Percentiles rank a stretch among this genome's conserved stretches.
phyloP scores from a whole-genome alignment of 306 rosid genomes.

The Corylus avellana region DNA sequence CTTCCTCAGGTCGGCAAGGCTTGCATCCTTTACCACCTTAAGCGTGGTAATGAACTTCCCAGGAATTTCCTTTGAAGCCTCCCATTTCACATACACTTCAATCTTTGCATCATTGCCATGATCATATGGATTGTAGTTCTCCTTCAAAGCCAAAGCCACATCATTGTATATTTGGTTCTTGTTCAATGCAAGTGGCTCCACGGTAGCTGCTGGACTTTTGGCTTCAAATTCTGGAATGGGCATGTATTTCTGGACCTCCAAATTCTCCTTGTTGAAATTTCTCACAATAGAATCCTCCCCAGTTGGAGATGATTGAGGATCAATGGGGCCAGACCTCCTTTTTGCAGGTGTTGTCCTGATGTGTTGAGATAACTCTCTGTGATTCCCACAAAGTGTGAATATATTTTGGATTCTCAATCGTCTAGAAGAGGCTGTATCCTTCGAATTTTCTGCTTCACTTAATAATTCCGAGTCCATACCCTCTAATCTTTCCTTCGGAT shows the following conservation, averaged over 20 bases:
- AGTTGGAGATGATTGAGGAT: constrained; percentile 33
- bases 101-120: constrained; percentile 1
- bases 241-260: constrained; percentile 18
- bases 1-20: constrained; percentile 14
- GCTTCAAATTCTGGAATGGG: background rate
- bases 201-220: background rate
- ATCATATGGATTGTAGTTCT: constrained; percentile 25
- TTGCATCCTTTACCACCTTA: constrained; percentile 1
- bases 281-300: constrained; percentile 35
- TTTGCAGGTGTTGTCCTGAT: constrained; percentile 41
- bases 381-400: constrained; percentile 92
- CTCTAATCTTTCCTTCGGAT: constrained; percentile 39
- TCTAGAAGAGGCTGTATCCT: constrained; percentile 49
- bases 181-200: background rate
- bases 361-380: constrained; percentile 77
- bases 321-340: constrained; percentile 32
- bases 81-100: constrained; percentile 33
- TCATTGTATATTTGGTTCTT: background rate
- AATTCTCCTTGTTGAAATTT: constrained; percentile 47
- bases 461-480: constrained; percentile 32
- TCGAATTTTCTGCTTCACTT: constrained; percentile 24
- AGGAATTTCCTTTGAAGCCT: constrained; percentile 27
- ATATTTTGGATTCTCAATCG: constrained; percentile 72
- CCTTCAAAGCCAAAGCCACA: constrained; percentile 18
- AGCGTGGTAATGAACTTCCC: constrained; percentile 24